Evolutionary conservation across 495 filamentous ascomycete genomes (phyloP), one percentile per base, ranked within the genome.

Genomic region (Pseudomonodictys pantanalensis): DNA sequence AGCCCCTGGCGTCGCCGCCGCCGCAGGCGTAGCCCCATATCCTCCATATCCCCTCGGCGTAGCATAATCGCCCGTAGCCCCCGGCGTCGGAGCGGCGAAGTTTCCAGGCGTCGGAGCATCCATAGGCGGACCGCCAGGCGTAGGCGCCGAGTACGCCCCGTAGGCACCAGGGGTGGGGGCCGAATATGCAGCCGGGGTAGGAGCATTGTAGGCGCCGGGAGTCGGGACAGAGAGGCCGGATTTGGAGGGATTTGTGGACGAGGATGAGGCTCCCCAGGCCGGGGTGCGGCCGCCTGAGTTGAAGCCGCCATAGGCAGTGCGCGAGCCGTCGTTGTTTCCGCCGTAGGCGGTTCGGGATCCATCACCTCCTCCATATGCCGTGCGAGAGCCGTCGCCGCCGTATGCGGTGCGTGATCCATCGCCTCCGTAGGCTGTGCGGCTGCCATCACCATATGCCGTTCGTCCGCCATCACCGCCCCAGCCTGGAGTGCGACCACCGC

Each of bases 1-100:
- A 25, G 60, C 79, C 0, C 85, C 91, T 9, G 91, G 91, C 2
- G 91, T 95, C 2, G 89, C 88, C 2, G 89, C 89, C 1, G 83
- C 82, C 30, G 83, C 81, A 28, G 83, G 83, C 12, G 75, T 73
- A 38, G 65, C 62, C 54, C 70, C 75, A 24, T 70, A 68, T 7
- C 68, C 69, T 5, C 72, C 62, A 69, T 65, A 68, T 1, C 64
- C 63, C 54, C 59, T 73, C 15, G 81, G 81, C 9, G 85, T 86
- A 0, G 83, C 82, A 4, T 81, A 84, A 49, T 82, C 83, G 65
- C 28, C 44, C 11, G 84, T 81, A 8, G 55, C 84, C 41, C 81
- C 83, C 48, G 83, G 83, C 9, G 83, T 86, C 18, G 83, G 83
- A 2, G 81, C 81, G 18, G 64, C 49, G 18, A 35, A 67, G 33